Evolutionary conservation across 805 yeast genomes (phyloP).

Genomic region (Isabelozyma rhagii): DNA sequence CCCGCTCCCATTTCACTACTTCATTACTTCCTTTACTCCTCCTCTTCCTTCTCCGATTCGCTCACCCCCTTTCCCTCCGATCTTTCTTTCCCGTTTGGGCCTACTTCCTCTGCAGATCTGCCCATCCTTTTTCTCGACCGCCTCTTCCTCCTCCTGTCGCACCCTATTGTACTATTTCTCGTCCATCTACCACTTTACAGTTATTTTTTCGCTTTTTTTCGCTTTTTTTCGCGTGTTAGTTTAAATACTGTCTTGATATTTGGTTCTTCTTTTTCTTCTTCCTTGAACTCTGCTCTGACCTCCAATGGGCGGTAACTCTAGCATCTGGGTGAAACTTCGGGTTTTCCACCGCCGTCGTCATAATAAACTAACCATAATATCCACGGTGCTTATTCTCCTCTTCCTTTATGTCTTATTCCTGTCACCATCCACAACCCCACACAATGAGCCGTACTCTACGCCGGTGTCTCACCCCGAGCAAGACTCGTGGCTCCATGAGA

Average conservation of each 20-base stretch:
- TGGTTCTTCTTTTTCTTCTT: neutral
- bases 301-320: neutral
- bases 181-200: too few species aligned
- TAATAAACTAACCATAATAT: slow-evolving; percentile 1
- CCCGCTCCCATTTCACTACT: too few species aligned
- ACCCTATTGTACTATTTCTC: too few species aligned
- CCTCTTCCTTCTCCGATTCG: too few species aligned
- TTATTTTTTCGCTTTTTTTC: too few species aligned
- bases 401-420: neutral
- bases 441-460: neutral
- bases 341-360: slow-evolving; percentile 2
- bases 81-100: too few species aligned
- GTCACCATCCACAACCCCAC: neutral
- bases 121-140: too few species aligned
- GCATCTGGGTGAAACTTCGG: slow-evolving; percentile 1
- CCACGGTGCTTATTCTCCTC: neutral
- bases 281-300: neutral
- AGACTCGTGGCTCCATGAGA: neutral
- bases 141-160: too few species aligned
- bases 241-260: neutral
- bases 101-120: too few species aligned
- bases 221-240: too few species aligned
- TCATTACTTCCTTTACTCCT: too few species aligned
- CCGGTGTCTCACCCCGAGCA: neutral
- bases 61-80: too few species aligned